Evolutionary conservation across 441 rosid species (phyloP).

Genomic region (Rhodomyrtus psidioides): DNA sequence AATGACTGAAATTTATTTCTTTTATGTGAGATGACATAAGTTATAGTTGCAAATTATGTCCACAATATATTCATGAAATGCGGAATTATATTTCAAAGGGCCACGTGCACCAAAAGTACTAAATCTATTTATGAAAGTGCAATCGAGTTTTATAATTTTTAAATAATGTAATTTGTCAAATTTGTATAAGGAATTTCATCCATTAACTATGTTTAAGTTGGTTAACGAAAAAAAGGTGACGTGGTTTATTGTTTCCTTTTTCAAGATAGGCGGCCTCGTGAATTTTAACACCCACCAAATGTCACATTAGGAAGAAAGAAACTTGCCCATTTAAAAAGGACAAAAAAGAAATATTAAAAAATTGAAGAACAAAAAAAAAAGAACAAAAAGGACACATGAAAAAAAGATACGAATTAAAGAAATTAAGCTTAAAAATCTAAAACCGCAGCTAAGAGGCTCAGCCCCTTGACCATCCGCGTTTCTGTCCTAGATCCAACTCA

Average conservation of each 20-base stretch:
- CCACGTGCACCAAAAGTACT: no score
- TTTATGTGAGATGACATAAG: neutral
- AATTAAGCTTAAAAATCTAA: neutral
- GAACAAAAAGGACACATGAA: neutral
- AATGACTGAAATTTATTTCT: neutral
- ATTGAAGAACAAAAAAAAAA: accelerated
- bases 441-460: neutral
- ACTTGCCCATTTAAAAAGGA: neutral
- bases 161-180: neutral
- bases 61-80: neutral
- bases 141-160: neutral
- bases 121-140: neutral
- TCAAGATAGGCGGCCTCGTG: neutral
- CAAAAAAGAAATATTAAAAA: neutral
- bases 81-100: neutral
- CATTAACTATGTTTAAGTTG: neutral
- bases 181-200: neutral
- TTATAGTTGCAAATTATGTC: neutral
- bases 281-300: neutral
- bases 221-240: neutral
- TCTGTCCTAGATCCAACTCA: neutral
- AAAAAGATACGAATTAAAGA: neutral
- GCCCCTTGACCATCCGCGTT: neutral
- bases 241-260: neutral
- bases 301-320: neutral